These are phyloP conservation scores for Stagonosporopsis vannaccii DNA, from an alignment of 2,329 filamentous ascomycete genomes.

Conservation along the genomic window DNA sequence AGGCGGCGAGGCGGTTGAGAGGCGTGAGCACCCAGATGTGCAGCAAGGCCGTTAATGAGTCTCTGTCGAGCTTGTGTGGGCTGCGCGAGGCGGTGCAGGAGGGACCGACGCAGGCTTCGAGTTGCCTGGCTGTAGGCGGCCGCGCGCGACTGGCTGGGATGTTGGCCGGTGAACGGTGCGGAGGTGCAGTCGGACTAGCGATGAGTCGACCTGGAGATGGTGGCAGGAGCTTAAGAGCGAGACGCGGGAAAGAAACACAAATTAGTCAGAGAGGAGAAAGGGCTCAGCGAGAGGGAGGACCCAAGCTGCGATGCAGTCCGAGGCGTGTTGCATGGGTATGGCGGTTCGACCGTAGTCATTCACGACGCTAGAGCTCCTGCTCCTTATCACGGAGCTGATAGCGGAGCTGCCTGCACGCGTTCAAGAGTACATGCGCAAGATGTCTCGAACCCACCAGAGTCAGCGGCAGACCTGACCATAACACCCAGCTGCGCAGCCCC, in stretches of 20 bases:
- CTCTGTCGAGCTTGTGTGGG: neutral
- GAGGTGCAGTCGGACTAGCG: slow-evolving; percentile 15
- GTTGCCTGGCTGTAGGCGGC: slow-evolving; percentile 18
- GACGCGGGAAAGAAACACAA: slow-evolving; percentile 10
- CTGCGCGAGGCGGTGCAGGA: neutral
- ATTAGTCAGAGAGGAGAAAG: slow-evolving; percentile 15
- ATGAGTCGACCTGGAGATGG: slow-evolving; percentile 6
- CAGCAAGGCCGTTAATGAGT: slow-evolving; percentile 1
- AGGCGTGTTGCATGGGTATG: slow-evolving; percentile 20
- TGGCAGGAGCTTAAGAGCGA: slow-evolving; percentile 1
- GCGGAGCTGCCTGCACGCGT: slow-evolving; percentile 15
- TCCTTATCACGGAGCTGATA: slow-evolving; percentile 5
- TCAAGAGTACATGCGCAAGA: slow-evolving; percentile 14
- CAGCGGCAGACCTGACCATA: slow-evolving; percentile 15
- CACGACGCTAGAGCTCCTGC: neutral
- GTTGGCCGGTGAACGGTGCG: slow-evolving; percentile 15
- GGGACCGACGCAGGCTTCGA: neutral
- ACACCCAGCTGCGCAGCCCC: slow-evolving; percentile 8
- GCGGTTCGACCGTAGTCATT: slow-evolving; percentile 20
- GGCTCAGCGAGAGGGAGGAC: slow-evolving; percentile 15
- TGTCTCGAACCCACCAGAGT: slow-evolving; percentile 1
- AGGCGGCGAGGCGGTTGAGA: neutral
- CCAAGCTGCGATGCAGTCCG: slow-evolving; percentile 21
- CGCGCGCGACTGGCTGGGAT: slow-evolving; percentile 13
- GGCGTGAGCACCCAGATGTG: slow-evolving; percentile 23